Base-by-base conservation (phyloP, 208 protist genomes). In the Leishmania guyanensis region DNA sequence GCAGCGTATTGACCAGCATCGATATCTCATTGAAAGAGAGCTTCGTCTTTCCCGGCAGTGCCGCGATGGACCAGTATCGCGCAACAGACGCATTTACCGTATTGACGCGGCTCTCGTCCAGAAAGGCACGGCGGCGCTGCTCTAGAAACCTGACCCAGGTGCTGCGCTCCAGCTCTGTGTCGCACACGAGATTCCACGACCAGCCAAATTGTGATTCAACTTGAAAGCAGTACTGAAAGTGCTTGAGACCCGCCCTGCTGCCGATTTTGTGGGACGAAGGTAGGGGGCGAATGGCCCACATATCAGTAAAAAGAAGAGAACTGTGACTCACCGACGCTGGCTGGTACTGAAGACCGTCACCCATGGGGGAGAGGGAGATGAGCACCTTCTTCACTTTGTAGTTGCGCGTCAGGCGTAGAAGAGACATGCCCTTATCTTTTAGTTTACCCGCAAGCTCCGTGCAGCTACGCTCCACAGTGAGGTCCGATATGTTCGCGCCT, bases 151-250 rank as follows among this genome's bases (percentile, higher is more conserved):
- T 54, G 8, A 86, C 36, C 87, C 87, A 90, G n/a, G 76, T 84
- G 22, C 74, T 58, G 8, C 83, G 80, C 22, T 90, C 83, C 22
- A 87, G 43, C 46, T 82, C 69, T 8, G 87, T 88, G 46, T 65
- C 43, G 75, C 87, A 86, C 33, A 91, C 85, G 33, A 94, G 75
- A 51, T 83, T 74, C 85, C 84, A 90, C 77, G 72, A 78, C 68
- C 82, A 83, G 51, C 85, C 87, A 56, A 85, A 83, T 33, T 75
- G 83, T 9, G 83, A 83, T 43, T 84, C 75, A 9, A 92, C 33
- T 75, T 89, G 64, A 29, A 94, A 81, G 64, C 79, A 82, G 73
- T 90, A 79, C 79, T 94, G 75, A 72, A 87, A 87, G n/a, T 77
- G 50, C 51, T 83, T 72, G 58, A 93, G 68, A 14, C 75, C 76